Evolutionary conservation across 75 land plant species (phyloP).

Genomic region (Gnetum montanum): DNA sequence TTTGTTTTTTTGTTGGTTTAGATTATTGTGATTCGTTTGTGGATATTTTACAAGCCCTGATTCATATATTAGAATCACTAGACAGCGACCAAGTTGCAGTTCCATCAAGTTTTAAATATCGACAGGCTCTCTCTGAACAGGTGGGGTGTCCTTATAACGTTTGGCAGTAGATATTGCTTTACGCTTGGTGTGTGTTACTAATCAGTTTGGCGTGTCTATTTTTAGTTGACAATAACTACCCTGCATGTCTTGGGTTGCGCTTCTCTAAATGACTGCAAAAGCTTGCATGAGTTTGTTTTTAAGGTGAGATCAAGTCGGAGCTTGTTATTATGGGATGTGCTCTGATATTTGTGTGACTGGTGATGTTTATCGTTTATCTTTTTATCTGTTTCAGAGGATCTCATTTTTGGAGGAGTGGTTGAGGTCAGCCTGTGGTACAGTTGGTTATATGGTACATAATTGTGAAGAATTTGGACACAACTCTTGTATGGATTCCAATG

Average conservation of each 20-base stretch:
- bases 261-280: conserved; percentile 29
- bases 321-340: not conserved
- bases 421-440: conserved; percentile 13
- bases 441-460: not conserved
- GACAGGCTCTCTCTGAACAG: conserved; percentile 72
- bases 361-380: not conserved
- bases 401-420: conserved; percentile 57
- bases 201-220: conserved; percentile 1
- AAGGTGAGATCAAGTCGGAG: conserved; percentile 35
- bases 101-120: conserved; percentile 82
- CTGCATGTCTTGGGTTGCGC: conserved; percentile 74
- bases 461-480: not conserved
- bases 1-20: conserved; percentile 17
- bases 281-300: conserved; percentile 47
- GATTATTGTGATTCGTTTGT: conserved; percentile 82
- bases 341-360: not conserved
- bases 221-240: conserved; percentile 58
- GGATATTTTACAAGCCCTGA: conserved; percentile 78
- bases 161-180: not conserved
- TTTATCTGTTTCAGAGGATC: conserved; percentile 29
- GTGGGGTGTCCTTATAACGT: conserved; percentile 18
- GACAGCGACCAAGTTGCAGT: conserved; percentile 24
- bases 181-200: not conserved
- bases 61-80: conserved; percentile 55
- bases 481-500: not conserved